phyloP scores from a whole-genome alignment of 192 early-diverging fungal species.

The Paraglomus occultum region DNA sequence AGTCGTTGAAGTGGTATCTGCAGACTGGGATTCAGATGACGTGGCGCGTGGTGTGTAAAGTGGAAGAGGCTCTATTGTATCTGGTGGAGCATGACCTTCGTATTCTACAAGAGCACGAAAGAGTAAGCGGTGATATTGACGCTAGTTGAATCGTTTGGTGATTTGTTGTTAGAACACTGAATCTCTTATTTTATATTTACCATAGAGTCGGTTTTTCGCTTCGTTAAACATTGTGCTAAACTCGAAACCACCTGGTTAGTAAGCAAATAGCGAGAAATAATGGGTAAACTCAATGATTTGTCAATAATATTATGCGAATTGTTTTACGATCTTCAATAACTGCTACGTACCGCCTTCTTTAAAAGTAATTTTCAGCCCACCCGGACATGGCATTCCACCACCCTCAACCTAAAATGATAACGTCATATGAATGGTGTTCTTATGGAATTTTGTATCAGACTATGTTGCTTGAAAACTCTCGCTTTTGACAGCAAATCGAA shows the following conservation, averaged over 20 bases:
- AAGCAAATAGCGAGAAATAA: neutral
- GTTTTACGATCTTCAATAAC: neutral
- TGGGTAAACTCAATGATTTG: neutral
- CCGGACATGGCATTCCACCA: conserved; percentile 45
- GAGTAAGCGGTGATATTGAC: neutral
- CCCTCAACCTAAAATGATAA: conserved; percentile 35
- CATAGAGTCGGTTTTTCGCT: conserved; percentile 37
- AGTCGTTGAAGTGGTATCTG: neutral
- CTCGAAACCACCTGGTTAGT: conserved; percentile 45
- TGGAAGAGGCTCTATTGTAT: conserved; percentile 37
- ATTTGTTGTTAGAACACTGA: neutral
- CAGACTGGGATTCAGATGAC: neutral
- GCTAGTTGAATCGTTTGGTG: neutral
- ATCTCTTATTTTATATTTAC: conserved; percentile 21
- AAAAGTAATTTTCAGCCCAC: conserved; percentile 46
- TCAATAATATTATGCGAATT: neutral
- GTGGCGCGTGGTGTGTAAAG: conserved; percentile 34
- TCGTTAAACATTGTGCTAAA: conserved; percentile 38
- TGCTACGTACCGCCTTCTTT: conserved; percentile 45
- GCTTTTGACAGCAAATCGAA: too few relatives aligned
- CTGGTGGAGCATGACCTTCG: conserved; percentile 29
- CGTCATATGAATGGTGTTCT: neutral
- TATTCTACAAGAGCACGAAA: conserved; percentile 6
- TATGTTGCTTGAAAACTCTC: too few relatives aligned
- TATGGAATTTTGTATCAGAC: too few relatives aligned